Base-by-base conservation (phyloP, 768 basidiomycete genomes). In the Grammothele lineata region DNA sequence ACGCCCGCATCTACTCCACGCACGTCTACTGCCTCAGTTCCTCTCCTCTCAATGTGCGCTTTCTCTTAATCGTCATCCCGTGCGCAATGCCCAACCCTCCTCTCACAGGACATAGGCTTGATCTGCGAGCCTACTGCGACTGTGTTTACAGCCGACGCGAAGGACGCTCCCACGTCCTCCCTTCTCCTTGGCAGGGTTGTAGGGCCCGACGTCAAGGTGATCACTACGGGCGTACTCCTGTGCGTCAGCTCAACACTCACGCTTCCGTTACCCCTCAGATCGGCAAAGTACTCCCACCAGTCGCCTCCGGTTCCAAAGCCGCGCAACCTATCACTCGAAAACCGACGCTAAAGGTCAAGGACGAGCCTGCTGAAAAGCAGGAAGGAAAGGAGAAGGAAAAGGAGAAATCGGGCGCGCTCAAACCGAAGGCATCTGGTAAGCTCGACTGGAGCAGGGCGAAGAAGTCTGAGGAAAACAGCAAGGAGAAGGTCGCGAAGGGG, bases 21-120 rank as follows among this genome's bases (percentile, higher is more conserved):
- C 79, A 86, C 54, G 65, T 92, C 8, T 91, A 92, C 62, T 80
- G 85, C 57, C 59, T 92, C 24, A 80, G 87, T 0, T 82, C 87
- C 1, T 76, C 80, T 1, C 75, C 71, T 4, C 61, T 90, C 32
- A 71, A 69, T 21, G 86, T 81, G 60, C 44, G 82, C 34, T 12
- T 32, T 18, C 27, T 25, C 21, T 36, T 53, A 6, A 51, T 10
- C 19, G 11, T 33, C 11, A 25, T 25, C 10, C 22, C 23, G 27
- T 43, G 12, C n/a, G 8, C 6, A 2, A n/a, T 23, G n/a, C 11
- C 12, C 32, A 2, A 22, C 27, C 24, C 50, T 15, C 12, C 33
- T 11, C 27, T 17, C 5, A 9, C 48, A 78, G 78, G 78, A 78
- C 47, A 65, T 69, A 5, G 69, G 63, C 7, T 64, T 77, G 12